A percentile compares a stretch with the other conserved stretches of the same genome.
These are phyloP conservation scores for Backusella australiensis DNA, from an alignment of 192 early-diverging fungal genomes.

Conservation along the genomic window DNA sequence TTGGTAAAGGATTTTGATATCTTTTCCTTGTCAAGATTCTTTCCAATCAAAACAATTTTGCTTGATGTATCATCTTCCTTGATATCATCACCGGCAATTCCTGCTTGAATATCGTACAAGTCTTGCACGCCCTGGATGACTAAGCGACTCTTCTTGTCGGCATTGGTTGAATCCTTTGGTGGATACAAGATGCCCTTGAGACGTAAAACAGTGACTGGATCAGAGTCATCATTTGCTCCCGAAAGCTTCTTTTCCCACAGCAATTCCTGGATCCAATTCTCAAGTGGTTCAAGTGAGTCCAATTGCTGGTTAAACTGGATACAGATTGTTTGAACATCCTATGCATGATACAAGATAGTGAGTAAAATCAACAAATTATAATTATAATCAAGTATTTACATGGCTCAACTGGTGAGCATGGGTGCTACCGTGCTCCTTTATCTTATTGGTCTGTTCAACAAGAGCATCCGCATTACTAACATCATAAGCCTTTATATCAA, in stretches of 20 bases:
- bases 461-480: conserved; percentile 16
- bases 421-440: conserved; percentile 10
- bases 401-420: conserved; percentile 30
- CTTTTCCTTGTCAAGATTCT: conserved; percentile 20
- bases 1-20: conserved; percentile 25
- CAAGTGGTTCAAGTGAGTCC: conserved; percentile 37
- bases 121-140: conserved; percentile 68
- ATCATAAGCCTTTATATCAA: conserved; percentile 65
- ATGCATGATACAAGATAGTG: not conserved
- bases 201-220: conserved; percentile 48
- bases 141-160: conserved; percentile 27
- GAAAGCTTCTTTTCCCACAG: conserved; percentile 59
- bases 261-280: conserved; percentile 61
- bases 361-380: not conserved
- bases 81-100: conserved; percentile 28
- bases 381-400: not conserved
- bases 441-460: conserved; percentile 23
- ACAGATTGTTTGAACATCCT: conserved; percentile 56
- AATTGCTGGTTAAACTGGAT: conserved; percentile 40
- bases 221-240: not conserved
- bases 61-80: conserved; percentile 15
- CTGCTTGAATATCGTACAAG: conserved; percentile 62
- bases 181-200: conserved; percentile 60
- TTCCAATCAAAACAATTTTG: conserved; percentile 42
- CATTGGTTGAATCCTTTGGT: conserved; percentile 13